Evolutionary conservation across 2,329 filamentous ascomycete species (phyloP).

Genomic region (Fusarium udum): DNA sequence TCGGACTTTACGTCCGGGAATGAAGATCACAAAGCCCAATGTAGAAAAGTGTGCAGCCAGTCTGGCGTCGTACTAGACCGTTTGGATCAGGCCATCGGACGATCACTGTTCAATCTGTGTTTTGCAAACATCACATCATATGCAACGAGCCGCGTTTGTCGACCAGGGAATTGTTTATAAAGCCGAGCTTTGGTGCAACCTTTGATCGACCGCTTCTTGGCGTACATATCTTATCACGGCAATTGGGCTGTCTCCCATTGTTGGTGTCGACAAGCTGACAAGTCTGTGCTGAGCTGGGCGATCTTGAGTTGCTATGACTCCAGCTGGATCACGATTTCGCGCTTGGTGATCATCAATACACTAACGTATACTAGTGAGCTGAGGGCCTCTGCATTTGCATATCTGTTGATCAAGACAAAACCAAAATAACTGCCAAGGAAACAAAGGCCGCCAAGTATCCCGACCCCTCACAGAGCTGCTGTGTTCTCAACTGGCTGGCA

Average conservation of each 20-base stretch:
- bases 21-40: constrained; percentile 8
- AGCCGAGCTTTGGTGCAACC: neutral
- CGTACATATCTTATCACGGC: neutral
- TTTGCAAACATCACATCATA: constrained; percentile 1
- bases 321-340: neutral
- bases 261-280: constrained; percentile 6
- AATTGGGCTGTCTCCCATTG: neutral
- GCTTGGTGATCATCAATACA: neutral
- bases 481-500: neutral
- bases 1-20: constrained; percentile 14
- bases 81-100: constrained; percentile 12
- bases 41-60: neutral
- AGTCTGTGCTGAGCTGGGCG: neutral
- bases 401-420: neutral
- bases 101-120: neutral
- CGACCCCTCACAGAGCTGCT: neutral
- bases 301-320: neutral
- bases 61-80: constrained; percentile 8
- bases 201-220: neutral
- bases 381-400: neutral
- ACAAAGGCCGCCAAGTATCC: neutral
- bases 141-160: neutral
- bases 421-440: neutral
- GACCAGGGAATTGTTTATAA: constrained; percentile 5
- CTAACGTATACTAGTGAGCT: neutral